These are phyloP conservation scores for Phytophthora uliginosa DNA, from an alignment of 352 stramenopile species.

Conservation along the genomic window DNA sequence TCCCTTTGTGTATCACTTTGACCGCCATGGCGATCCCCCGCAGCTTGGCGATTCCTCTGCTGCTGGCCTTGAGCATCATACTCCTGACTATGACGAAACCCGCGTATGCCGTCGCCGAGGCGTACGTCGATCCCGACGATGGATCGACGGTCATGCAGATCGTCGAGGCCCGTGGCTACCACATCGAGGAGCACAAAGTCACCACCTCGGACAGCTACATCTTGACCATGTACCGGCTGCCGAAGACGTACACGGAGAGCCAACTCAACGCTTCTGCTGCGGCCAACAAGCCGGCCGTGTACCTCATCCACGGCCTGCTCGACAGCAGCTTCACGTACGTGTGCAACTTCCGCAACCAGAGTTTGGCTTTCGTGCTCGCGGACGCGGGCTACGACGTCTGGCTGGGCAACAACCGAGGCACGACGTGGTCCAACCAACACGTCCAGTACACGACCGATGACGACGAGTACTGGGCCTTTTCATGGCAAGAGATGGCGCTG, in stretches of 20 bases:
- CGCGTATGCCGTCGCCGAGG: constrained; percentile 24
- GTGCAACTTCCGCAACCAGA: constrained; percentile 70
- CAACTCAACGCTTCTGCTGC: constrained; percentile 37
- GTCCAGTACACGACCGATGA: constrained; percentile 52
- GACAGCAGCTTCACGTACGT: constrained; percentile 75
- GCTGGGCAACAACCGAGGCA: constrained; percentile 78
- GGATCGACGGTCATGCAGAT: constrained; percentile 60
- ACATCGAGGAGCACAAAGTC: constrained; percentile 67
- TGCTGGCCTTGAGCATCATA: constrained; percentile 14
- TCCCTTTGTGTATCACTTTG: not conserved
- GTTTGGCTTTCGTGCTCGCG: constrained; percentile 64
- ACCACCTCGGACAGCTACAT: constrained; percentile 68
- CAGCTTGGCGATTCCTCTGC: constrained; percentile 13
- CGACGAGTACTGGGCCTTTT: constrained; percentile 70
- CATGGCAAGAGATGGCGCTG: constrained; percentile 70
- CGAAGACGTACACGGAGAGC: constrained; percentile 62
- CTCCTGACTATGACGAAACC: constrained; percentile 8
- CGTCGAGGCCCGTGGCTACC: constrained; percentile 57
- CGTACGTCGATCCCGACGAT: constrained; percentile 54
- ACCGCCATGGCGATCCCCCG: constrained; percentile 15
- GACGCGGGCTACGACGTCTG: constrained; percentile 76
- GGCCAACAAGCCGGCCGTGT: constrained; percentile 61
- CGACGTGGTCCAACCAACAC: constrained; percentile 72
- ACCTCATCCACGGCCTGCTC: constrained; percentile 71
- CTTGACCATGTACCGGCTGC: constrained; percentile 74